phyloP scores from a whole-genome alignment of 805 yeast species.

The Metschnikowia peoriensis region DNA sequence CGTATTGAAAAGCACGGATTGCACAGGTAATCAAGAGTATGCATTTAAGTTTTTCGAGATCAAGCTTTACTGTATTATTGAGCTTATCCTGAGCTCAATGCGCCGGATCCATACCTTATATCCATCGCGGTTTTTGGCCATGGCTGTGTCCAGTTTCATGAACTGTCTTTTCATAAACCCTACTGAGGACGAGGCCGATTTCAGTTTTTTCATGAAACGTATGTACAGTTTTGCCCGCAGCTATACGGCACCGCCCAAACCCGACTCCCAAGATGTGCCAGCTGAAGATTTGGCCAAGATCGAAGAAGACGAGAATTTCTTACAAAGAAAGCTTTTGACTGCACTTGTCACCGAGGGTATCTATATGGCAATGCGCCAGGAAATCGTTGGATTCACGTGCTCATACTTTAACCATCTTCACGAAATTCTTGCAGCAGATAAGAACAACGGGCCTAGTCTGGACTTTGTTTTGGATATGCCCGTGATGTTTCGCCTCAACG shows the following conservation, averaged over 20 bases:
- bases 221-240: slow-evolving; percentile 61
- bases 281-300: slow-evolving; percentile 39
- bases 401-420: slow-evolving; percentile 26
- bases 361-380: slow-evolving; percentile 28
- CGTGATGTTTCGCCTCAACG: slow-evolving; percentile 26
- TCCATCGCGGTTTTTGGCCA: slow-evolving; percentile 77
- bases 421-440: slow-evolving; percentile 5
- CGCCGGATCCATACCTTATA: slow-evolving; percentile 62
- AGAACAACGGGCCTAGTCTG: slow-evolving; percentile 14
- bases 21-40: slow-evolving; percentile 8
- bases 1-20: slow-evolving; percentile 28
- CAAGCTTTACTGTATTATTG: slow-evolving; percentile 64
- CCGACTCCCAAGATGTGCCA: slow-evolving; percentile 39
- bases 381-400: slow-evolving; percentile 22
- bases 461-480: slow-evolving; percentile 17
- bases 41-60: slow-evolving; percentile 44
- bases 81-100: slow-evolving; percentile 58
- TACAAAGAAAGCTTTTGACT: slow-evolving; percentile 65
- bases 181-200: slow-evolving; percentile 22
- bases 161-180: slow-evolving; percentile 45
- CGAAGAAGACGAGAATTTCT: slow-evolving; percentile 53
- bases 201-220: slow-evolving; percentile 53
- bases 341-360: slow-evolving; percentile 57
- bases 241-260: slow-evolving; percentile 31
- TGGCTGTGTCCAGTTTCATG: slow-evolving; percentile 60